Evolutionary conservation across 805 yeast genomes (phyloP), one percentile per base, ranked within the genome.

Genomic region (Candida orba): DNA sequence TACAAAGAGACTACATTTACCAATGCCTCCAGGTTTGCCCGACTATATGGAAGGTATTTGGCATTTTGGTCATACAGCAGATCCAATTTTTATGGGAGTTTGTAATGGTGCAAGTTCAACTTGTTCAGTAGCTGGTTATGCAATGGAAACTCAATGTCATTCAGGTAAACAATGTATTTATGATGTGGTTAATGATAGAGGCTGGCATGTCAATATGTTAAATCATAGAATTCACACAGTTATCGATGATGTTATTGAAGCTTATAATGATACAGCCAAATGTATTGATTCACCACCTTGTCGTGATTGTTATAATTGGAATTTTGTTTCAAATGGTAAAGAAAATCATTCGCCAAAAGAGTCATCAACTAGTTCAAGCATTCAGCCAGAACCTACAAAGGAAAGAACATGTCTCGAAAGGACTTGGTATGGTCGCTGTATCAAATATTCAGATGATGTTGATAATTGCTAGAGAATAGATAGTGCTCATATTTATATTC

Each of bases 1-100:
- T 2, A 76, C 93, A 0, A 73, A 73, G 53, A 73, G 99, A 52
- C 69, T 93, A 37, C 97, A 90, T 64, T 71, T 93, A 40, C 99
- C 99, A 0, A 74, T 76, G 66, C 95, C 98, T 2, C 99, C 99
- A 1, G 96, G 96, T 1, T 60, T 86, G 13, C 90, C 96, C 0
- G 64, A 68, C 8, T 76, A 81, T 54, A 67, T 78, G 64, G 97
- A 90, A 55, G 82, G 86, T 50, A 76, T 93, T 9, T 93, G 95
- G 95, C 97, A 93, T 60, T 68, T 93, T 58, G 99, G 99, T 3
- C 91, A 93, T 60, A 93, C 93, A 2, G 98, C 96, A 0, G 99
- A 93, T 60, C 99, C 99, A 2, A 86, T 93, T 2, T 93, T 73
- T 57, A 84, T 90, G 91, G 99, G 99, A 0, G 90, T 88, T 8